Conservation (phyloP, 768 basidiomycete genomes). For the Naganishia vaughanmartiniae region DNA sequence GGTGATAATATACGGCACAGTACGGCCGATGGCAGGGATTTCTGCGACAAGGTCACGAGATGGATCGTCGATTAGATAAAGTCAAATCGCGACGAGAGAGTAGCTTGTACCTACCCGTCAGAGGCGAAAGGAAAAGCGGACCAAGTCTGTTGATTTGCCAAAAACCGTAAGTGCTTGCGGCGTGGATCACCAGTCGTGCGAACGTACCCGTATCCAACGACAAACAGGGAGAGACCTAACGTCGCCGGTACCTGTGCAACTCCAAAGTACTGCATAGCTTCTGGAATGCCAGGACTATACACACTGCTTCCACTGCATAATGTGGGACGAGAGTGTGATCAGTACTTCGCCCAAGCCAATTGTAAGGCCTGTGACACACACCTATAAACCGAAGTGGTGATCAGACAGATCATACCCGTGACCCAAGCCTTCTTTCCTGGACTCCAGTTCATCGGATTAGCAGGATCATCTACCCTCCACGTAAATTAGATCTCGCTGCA, state of each 20-base stretch:
- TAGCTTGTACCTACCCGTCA: constrained; percentile 25
- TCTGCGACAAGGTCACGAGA: constrained; percentile 36
- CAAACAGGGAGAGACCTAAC: constrained; percentile 51
- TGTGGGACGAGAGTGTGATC: not conserved
- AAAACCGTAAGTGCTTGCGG: not conserved
- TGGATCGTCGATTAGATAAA: not conserved
- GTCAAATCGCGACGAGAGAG: constrained; percentile 35
- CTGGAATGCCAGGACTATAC: constrained; percentile 37
- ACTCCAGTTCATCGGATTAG: constrained; percentile 46
- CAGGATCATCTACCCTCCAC: constrained; percentile 36
- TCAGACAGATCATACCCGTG: constrained; percentile 38
- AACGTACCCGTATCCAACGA: constrained; percentile 52
- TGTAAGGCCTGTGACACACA: not conserved
- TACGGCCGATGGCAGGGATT: constrained; percentile 52
- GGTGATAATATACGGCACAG: constrained; percentile 50
- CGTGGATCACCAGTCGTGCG: constrained; percentile 31
- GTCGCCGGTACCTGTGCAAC: constrained; percentile 41
- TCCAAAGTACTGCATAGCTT: constrained; percentile 37
- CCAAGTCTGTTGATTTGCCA: not conserved
- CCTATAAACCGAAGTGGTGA: constrained; percentile 45
- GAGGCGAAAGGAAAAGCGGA: not conserved
- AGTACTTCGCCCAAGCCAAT: not conserved
- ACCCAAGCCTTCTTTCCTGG: constrained; percentile 39
- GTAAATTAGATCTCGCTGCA: not conserved
- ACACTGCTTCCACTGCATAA: constrained; percentile 42